phyloP scores from a whole-genome alignment of 1,284 basidiomycete genomes.

The Hypsizygus ulmarius region DNA sequence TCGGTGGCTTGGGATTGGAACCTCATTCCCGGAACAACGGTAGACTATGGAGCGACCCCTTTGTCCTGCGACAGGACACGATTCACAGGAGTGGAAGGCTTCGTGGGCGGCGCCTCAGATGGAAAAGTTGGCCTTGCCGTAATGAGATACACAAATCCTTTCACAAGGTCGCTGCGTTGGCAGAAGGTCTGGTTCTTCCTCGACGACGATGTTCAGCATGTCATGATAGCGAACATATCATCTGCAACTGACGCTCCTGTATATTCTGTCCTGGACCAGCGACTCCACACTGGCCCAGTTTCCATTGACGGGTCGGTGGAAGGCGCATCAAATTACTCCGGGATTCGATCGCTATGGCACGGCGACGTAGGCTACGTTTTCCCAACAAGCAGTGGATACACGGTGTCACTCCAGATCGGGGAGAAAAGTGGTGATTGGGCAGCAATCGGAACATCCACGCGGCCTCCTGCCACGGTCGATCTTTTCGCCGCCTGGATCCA shows the following conservation, averaged over 20 bases:
- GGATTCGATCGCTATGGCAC: slow-evolving; percentile 50
- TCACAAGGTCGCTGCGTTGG: slow-evolving; percentile 53
- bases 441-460: slow-evolving; percentile 58
- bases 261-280: slow-evolving; percentile 65
- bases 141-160: slow-evolving; percentile 64
- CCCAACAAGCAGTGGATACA: slow-evolving; percentile 26
- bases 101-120: slow-evolving; percentile 64
- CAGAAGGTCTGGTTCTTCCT: slow-evolving; percentile 76
- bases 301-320: slow-evolving; percentile 37
- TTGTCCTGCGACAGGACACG: slow-evolving; percentile 43
- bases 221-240: slow-evolving; percentile 53
- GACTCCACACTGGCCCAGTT: slow-evolving; percentile 41
- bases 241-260: slow-evolving; percentile 47
- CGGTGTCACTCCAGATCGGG: slow-evolving; percentile 48
- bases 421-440: slow-evolving; percentile 58
- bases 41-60: slow-evolving; percentile 53
- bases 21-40: slow-evolving; percentile 66
- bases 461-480: slow-evolving; percentile 49
- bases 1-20: slow-evolving; percentile 71
- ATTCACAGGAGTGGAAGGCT: slow-evolving; percentile 45
- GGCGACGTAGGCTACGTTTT: slow-evolving; percentile 55
- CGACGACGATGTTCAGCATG: slow-evolving; percentile 56
- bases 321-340: slow-evolving; percentile 15
- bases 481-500: slow-evolving; percentile 62
- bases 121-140: slow-evolving; percentile 52